These are phyloP conservation scores for Podila epicladia DNA, from an alignment of 192 early-diverging fungal species.

Conservation along the genomic window DNA sequence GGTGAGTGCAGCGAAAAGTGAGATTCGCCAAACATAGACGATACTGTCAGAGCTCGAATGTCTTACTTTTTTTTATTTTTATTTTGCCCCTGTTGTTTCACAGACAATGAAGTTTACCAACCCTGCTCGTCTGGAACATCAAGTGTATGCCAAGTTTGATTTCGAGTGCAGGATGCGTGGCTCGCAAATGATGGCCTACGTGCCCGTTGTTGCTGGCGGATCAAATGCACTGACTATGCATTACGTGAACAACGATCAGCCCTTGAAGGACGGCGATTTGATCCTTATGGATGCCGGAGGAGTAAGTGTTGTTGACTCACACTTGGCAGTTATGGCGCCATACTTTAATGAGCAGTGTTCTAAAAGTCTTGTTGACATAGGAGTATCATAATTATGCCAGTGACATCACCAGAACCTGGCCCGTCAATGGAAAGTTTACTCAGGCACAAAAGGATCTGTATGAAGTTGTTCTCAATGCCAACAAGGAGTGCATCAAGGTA, in stretches of 20 bases:
- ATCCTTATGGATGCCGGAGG: conserved; percentile 93
- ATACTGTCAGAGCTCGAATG: no score
- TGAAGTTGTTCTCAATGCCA: conserved; percentile 82
- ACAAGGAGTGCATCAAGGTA: conserved; percentile 87
- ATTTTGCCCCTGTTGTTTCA: background rate
- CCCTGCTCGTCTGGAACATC: conserved; percentile 76
- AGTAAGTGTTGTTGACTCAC: conserved; percentile 9
- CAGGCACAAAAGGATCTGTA: conserved; percentile 85
- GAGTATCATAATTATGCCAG: conserved; percentile 91
- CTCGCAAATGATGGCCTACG: conserved; percentile 82
- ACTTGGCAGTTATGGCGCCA: background rate
- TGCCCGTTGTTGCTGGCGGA: conserved; percentile 96
- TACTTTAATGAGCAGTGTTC: background rate
- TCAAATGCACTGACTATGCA: conserved; percentile 92
- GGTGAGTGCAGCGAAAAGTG: conserved; percentile 24
- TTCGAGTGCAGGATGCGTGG: conserved; percentile 71
- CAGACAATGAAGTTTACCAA: conserved; percentile 79
- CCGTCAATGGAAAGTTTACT: conserved; percentile 87
- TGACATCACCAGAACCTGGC: conserved; percentile 96
- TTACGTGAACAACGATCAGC: conserved; percentile 90
- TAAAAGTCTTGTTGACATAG: conserved; percentile 16
- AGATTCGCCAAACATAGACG: no score
- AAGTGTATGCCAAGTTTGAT: conserved; percentile 81
- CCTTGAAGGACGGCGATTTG: conserved; percentile 78
- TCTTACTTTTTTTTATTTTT: background rate